phyloP scores from a whole-genome alignment of 2,329 filamentous ascomycete species.

The Cladosporium colombiae region DNA sequence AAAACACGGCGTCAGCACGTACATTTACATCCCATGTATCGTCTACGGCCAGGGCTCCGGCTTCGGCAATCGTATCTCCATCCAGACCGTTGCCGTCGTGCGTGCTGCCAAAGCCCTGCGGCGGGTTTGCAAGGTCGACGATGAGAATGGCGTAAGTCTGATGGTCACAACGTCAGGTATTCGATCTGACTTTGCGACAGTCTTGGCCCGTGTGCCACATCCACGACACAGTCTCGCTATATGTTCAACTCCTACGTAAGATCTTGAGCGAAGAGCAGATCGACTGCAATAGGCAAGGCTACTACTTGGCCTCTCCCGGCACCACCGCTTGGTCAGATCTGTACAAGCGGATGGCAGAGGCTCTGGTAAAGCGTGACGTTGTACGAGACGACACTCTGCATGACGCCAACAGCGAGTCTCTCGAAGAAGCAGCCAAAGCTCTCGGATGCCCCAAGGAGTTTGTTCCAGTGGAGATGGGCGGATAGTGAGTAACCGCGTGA shows the following conservation, averaged over 20 bases:
- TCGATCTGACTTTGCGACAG: slow-evolving; percentile 31
- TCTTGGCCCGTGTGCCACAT: slow-evolving; percentile 58
- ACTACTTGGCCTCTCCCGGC: slow-evolving; percentile 54
- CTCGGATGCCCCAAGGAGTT: slow-evolving; percentile 39
- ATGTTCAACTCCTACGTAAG: slow-evolving; percentile 47
- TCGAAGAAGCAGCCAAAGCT: slow-evolving; percentile 47
- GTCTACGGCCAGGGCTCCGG: slow-evolving; percentile 55
- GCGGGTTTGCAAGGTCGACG: slow-evolving; percentile 47
- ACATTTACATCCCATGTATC: slow-evolving; percentile 57
- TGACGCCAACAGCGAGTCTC: slow-evolving; percentile 38
- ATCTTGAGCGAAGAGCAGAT: slow-evolving; percentile 46
- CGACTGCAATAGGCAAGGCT: slow-evolving; percentile 48
- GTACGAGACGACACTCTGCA: slow-evolving; percentile 43
- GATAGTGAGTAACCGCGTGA: slow-evolving; percentile 40
- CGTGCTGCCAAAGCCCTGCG: slow-evolving; percentile 45
- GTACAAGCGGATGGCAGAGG: slow-evolving; percentile 48
- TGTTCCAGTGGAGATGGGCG: slow-evolving; percentile 47
- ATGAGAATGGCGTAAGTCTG: slow-evolving; percentile 27
- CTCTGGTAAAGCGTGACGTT: slow-evolving; percentile 43
- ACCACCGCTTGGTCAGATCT: slow-evolving; percentile 54
- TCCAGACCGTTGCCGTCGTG: slow-evolving; percentile 54
- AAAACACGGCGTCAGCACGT: slow-evolving; percentile 46
- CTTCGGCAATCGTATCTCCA: slow-evolving; percentile 54
- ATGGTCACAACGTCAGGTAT: slow-evolving; percentile 32
- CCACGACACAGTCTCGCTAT: slow-evolving; percentile 49